phyloP scores from a whole-genome alignment of 2,329 filamentous ascomycete species.

The Microcyclospora pomicola region DNA sequence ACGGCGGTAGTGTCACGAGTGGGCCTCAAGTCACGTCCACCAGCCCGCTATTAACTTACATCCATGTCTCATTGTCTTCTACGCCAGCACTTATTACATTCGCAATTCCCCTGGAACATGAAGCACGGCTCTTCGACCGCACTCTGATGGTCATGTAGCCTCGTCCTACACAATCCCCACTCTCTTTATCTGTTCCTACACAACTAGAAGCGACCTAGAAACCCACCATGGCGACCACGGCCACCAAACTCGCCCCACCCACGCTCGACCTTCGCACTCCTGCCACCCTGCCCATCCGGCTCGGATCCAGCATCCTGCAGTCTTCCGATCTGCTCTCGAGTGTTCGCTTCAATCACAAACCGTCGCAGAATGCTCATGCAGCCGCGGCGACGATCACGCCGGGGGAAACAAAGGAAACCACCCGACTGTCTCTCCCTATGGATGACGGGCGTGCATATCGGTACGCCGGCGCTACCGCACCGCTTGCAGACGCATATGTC shows the following conservation, averaged over 20 bases:
- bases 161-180: too few relatives aligned
- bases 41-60: too few relatives aligned
- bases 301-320: conserved; percentile 16
- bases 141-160: too few relatives aligned
- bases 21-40: too few relatives aligned
- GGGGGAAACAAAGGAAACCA: conserved; percentile 1
- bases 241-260: conserved; percentile 4
- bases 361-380: conserved; percentile 17
- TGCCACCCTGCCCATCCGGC: conserved; percentile 15
- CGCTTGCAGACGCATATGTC: conserved; percentile 59
- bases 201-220: neutral
- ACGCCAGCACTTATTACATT: too few relatives aligned
- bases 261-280: conserved; percentile 16
- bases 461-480: conserved; percentile 26
- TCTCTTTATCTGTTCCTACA: too few relatives aligned
- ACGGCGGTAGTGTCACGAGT: too few relatives aligned
- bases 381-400: conserved; percentile 2
- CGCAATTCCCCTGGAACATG: too few relatives aligned
- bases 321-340: conserved; percentile 9
- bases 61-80: too few relatives aligned
- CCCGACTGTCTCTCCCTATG: conserved; percentile 1
- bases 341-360: conserved; percentile 32
- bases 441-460: conserved; percentile 19
- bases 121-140: too few relatives aligned
- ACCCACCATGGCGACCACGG: conserved; percentile 12